Conservation (phyloP, 371 early-diverging fungal genomes). For the Rhizomucor pusillus region DNA sequence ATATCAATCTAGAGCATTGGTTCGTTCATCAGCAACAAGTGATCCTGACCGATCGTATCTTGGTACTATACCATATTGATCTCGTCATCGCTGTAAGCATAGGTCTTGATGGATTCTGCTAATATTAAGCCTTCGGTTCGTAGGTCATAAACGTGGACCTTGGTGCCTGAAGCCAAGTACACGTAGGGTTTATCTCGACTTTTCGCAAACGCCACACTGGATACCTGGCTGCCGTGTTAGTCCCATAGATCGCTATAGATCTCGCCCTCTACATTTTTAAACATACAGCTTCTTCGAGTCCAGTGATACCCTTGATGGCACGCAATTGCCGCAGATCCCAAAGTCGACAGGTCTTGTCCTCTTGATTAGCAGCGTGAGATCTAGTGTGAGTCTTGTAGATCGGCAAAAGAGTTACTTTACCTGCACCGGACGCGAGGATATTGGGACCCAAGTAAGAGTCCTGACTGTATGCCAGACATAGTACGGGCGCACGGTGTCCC, state of each 20-base stretch:
- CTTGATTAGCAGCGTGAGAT: too few relatives aligned
- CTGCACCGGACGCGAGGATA: slow-evolving; percentile 22
- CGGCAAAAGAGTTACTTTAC: too few relatives aligned
- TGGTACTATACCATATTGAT: slow-evolving; percentile 43
- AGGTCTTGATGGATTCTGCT: slow-evolving; percentile 19
- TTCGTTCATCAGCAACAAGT: not conserved
- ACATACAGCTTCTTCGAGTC: slow-evolving; percentile 29
- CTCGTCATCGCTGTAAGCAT: slow-evolving; percentile 41
- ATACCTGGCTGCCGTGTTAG: slow-evolving; percentile 18
- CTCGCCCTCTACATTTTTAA: not conserved
- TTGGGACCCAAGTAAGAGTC: slow-evolving; percentile 8
- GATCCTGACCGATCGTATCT: too few relatives aligned
- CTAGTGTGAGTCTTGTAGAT: not conserved
- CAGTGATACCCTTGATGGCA: slow-evolving; percentile 31
- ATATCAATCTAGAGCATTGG: slow-evolving; percentile 36
- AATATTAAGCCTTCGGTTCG: slow-evolving; percentile 28
- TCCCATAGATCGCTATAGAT: not conserved
- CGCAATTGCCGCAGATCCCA: slow-evolving; percentile 34
- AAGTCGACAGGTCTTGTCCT: slow-evolving; percentile 45
- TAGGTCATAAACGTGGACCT: slow-evolving; percentile 42
- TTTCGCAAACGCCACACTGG: slow-evolving; percentile 38
- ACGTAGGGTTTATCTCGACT: slow-evolving; percentile 18
- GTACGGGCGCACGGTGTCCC: slow-evolving; percentile 16
- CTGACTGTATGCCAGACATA: slow-evolving; percentile 10
- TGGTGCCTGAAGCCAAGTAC: slow-evolving; percentile 34